Evolutionary conservation across 2,329 filamentous ascomycete genomes (phyloP).

Genomic region (Colletotrichum chrysophilum): DNA sequence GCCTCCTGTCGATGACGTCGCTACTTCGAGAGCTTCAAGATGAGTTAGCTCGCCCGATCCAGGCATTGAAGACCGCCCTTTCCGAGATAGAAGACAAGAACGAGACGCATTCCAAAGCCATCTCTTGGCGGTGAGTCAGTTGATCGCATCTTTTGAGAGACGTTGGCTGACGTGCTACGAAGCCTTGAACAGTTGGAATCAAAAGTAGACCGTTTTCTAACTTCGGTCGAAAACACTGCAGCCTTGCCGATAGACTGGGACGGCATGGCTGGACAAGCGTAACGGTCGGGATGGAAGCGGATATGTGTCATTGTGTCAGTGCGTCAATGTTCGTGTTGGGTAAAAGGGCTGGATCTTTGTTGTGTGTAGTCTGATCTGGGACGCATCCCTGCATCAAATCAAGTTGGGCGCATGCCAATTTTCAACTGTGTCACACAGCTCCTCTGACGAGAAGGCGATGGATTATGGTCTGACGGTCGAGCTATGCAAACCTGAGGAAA

Average conservation of each 20-base stretch:
- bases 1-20: neutral
- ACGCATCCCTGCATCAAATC: too few species aligned
- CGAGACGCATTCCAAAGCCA: neutral
- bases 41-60: neutral
- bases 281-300: neutral
- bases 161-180: neutral
- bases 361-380: too few species aligned
- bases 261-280: neutral
- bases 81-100: neutral
- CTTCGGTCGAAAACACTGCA: neutral
- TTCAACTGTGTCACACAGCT: too few species aligned
- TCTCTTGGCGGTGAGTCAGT: neutral
- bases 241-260: neutral
- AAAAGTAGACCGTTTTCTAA: neutral
- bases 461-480: slow-evolving; percentile 1
- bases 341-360: too few species aligned
- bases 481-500: too few species aligned
- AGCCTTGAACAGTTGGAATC: neutral
- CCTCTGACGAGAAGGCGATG: slow-evolving; percentile 4
- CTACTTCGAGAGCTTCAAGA: neutral
- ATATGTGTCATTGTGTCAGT: neutral
- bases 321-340: too few species aligned
- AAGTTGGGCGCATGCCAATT: too few species aligned
- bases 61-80: neutral
- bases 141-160: neutral